Conservation (phyloP, 495 filamentous ascomycete genomes). For the Jackrogersella minutella region DNA sequence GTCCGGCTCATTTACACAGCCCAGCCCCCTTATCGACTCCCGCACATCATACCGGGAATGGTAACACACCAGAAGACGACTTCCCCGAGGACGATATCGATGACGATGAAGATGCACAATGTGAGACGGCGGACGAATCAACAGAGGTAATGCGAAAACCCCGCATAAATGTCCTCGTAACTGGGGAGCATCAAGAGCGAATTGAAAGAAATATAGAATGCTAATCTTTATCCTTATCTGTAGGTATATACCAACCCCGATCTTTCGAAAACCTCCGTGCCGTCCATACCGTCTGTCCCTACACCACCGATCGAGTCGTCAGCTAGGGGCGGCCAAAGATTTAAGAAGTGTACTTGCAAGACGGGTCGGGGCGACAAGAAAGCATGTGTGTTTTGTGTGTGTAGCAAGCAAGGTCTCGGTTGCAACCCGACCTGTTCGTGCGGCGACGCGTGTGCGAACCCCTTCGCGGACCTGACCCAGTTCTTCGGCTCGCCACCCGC, state of each 20-base stretch:
- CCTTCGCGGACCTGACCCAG: conserved; percentile 40
- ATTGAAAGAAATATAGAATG: neutral
- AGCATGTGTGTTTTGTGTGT: conserved; percentile 40
- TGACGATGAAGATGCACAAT: conserved; percentile 44
- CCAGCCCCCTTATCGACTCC: conserved; percentile 41
- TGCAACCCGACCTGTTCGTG: conserved; percentile 40
- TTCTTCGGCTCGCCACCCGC: conserved; percentile 40
- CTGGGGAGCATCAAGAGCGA: neutral
- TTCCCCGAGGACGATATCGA: conserved; percentile 32
- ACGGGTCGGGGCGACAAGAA: conserved; percentile 45
- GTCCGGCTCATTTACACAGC: conserved; percentile 30
- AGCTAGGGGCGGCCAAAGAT: conserved; percentile 22
- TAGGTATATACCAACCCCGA: conserved; percentile 43
- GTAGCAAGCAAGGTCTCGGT: conserved; percentile 41
- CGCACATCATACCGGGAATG: conserved; percentile 34
- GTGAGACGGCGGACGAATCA: conserved; percentile 44
- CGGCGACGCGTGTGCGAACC: conserved; percentile 39
- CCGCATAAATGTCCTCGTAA: neutral
- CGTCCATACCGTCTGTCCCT: conserved; percentile 37
- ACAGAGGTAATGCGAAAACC: conserved; percentile 34
- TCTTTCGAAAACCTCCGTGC: conserved; percentile 24
- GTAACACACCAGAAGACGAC: conserved; percentile 40
- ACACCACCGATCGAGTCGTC: conserved; percentile 39
- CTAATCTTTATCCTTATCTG: conserved; percentile 2
- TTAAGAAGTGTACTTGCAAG: conserved; percentile 41